Base-by-base conservation (phyloP, 129 eudicot genomes). In the Pulicaria dysenterica region DNA sequence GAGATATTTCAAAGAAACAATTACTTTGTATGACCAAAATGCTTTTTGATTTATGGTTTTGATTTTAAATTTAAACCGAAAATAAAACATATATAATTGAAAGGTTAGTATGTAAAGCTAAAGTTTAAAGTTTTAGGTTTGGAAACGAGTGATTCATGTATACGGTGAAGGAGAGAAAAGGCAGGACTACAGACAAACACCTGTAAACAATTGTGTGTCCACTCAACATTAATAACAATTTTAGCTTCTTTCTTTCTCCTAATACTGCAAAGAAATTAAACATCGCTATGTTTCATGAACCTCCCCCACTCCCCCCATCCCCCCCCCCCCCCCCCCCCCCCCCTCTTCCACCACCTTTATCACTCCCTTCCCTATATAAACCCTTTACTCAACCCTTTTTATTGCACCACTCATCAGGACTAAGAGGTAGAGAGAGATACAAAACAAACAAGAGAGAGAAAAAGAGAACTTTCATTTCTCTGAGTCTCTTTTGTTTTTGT, bases 291-390 rank as follows among this genome's bases (percentile, higher is more conserved):
- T 58, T 13, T 17, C 11, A 66, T 41, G 71, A 24, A 24, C 2
- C 31, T 2, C 31, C 31, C 31, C 1, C 31, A 2, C 31, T 1
- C 31, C 1, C 31, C 31, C 31, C 31, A 24, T 2, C 31, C 31
- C 31, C 31, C 31, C 31, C 31, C 1, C 31, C 31, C 31, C 31
- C 31, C 1, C 31, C 31, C 31, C 31, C 31, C 1, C 31, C 31
- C 31, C 31, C 31, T 0, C 31, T 31, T 75, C 77, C 82, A 70
- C 73, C 60, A 37, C 73, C 48, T n/a, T 53, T 11, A 31, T 45
- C 78, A 64, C n/a, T n/a, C 44, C 12, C 53, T 42, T 11, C 77
- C 77, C 73, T 78, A 78, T 78, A 78, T 78, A 78, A 31, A 70
- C 67, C 67, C 82, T 54, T 55, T 17, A 63, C 48, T 11, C 7